Evolutionary conservation across 257 asterid genomes (phyloP), one percentile per base, ranked within the genome.

Genomic region (Striga asiatica): DNA sequence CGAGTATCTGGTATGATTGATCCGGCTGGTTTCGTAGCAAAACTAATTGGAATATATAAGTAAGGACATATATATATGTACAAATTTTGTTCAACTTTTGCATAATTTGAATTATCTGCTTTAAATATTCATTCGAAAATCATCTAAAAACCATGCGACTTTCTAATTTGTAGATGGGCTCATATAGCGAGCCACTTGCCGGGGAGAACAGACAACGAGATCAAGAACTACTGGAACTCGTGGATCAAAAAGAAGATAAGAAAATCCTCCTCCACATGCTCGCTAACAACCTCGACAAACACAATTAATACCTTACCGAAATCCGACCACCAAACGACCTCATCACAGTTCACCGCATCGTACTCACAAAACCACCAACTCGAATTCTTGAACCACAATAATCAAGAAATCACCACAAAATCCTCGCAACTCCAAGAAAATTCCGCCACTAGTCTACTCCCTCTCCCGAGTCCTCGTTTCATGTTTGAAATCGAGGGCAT

Each of bases 171-270:
- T 32, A 89, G 97, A 67, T 89, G 95, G 97, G 97, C 95, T 49
- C 97, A 82, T 56, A 89, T 89, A 58, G 97, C 95, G 3, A 89
- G 94, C 61, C 95, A 89, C 65, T 79, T 89, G 50, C 97, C 97
- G 0, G 97, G 97, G 37, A 71, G 97, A 71, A 88, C 97, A 10
- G 97, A 88, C 69, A 88, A 88, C 12, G 97, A 88, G 67, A 89
- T 89, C 45, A 89, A 89, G 57, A 89, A 89, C 65, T 89, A 89
- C 2, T 89, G 97, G 97, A 89, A 89, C 8, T 89, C 97, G 12
- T 85, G 97, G 97, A 89, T 89, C 47, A 89, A 89, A 59, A 89
- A 85, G 76, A 89, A 89, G 59, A 62, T 85, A 6, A 56, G 85
- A 63, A 85, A 82, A 31, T 60, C 94, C 54, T 50, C 50, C 6